Percentiles rank a stretch among this genome's conserved stretches.
These are phyloP conservation scores for carrot (Daucus carota) DNA, from an alignment of 129 eudicot species.

Conservation along the genomic window DNA sequence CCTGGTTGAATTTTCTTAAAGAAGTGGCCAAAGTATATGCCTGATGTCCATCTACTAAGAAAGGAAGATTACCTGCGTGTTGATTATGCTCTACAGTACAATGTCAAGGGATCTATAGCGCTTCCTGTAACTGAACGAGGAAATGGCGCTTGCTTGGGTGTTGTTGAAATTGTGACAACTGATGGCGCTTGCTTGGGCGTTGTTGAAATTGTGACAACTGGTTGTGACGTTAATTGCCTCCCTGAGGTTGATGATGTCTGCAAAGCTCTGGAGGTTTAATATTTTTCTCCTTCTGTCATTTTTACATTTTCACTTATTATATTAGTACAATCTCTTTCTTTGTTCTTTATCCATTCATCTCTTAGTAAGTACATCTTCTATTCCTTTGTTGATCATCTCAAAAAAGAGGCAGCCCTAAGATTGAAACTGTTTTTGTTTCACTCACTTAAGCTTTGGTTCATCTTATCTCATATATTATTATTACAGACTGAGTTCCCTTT, in stretches of 20 bases:
- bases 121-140: constrained; percentile 63
- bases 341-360: no score
- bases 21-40: constrained; percentile 56
- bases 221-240: constrained; percentile 35
- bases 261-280: constrained; percentile 77
- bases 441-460: no score
- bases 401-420: background rate
- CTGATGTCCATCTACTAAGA: constrained; percentile 47
- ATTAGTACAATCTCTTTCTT: no score
- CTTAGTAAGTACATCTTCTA: no score
- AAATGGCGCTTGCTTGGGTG: no score
- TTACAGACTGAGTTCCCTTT: no score
- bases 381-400: no score
- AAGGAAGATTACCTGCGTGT: constrained; percentile 57
- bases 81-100: constrained; percentile 31
- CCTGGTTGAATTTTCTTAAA: constrained; percentile 75
- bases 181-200: constrained; percentile 80
- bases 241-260: constrained; percentile 64
- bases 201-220: constrained; percentile 61
- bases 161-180: no score
- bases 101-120: constrained; percentile 66
- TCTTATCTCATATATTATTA: no score
- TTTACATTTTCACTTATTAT: background rate
- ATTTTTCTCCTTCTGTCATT: background rate
- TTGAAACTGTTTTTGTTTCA: background rate